Evolutionary conservation across 2,329 filamentous ascomycete species (phyloP).

Genomic region (Pseudogymnoascus sp.): DNA sequence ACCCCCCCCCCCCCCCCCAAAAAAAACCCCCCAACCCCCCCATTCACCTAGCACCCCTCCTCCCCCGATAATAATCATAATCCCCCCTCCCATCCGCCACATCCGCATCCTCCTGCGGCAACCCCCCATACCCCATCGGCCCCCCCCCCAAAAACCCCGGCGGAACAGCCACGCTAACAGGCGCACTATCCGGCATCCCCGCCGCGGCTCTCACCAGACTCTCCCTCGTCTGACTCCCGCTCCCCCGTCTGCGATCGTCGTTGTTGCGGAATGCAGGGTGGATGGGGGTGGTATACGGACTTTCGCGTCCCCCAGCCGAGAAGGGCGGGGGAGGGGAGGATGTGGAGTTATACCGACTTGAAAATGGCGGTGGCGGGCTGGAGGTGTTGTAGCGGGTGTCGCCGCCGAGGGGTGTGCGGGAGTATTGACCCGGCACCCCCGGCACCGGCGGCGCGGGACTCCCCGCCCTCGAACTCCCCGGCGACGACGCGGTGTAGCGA

Average conservation of each 20-base stretch:
- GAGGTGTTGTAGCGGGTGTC: background rate
- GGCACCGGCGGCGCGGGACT: slow-evolving; percentile 14
- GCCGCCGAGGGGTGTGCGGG: background rate
- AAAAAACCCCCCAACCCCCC: background rate
- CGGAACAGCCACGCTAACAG: slow-evolving; percentile 22
- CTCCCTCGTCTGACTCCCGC: slow-evolving; percentile 31
- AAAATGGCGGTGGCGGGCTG: background rate
- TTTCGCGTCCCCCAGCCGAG: background rate
- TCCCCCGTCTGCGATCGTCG: background rate
- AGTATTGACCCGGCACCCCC: background rate
- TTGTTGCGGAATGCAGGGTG: background rate
- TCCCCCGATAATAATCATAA: background rate
- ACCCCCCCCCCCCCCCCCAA: background rate
- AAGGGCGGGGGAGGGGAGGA: background rate
- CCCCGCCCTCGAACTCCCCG: slow-evolving; percentile 20
- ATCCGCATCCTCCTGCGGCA: slow-evolving; percentile 45
- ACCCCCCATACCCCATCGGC: slow-evolving; percentile 48
- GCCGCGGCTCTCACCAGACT: slow-evolving; percentile 44
- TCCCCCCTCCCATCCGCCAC: background rate
- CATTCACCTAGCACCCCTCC: background rate
- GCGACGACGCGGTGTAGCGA: background rate
- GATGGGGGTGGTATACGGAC: background rate
- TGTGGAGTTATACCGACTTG: background rate
- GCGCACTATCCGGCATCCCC: slow-evolving; percentile 37
- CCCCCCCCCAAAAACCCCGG: slow-evolving; percentile 49